phyloP scores from a whole-genome alignment of 495 filamentous ascomycete genomes.

The Hapsidospora chrysogenum region DNA sequence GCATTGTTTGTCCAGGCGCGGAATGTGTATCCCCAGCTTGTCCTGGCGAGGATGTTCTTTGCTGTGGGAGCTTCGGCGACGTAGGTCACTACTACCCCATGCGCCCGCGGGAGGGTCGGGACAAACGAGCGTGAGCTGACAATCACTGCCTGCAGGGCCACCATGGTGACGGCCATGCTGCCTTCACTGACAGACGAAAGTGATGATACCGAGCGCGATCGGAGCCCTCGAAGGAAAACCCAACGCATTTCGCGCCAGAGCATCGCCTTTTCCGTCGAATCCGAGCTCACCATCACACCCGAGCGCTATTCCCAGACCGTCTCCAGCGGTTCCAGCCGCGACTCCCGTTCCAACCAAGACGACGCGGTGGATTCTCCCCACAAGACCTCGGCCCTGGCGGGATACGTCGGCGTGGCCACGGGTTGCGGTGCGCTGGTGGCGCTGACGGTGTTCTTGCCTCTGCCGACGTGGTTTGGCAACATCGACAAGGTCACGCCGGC shows the following conservation, averaged over 20 bases:
- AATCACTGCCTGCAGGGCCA: slow-evolving; percentile 30
- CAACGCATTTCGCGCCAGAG: slow-evolving; percentile 9
- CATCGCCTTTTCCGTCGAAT: slow-evolving; percentile 37
- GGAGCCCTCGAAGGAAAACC: not conserved
- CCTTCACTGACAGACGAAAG: slow-evolving; percentile 58
- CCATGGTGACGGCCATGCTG: slow-evolving; percentile 93
- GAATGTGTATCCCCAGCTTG: slow-evolving; percentile 78
- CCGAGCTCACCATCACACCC: slow-evolving; percentile 47
- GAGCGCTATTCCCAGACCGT: slow-evolving; percentile 22
- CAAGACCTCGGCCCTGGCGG: slow-evolving; percentile 52
- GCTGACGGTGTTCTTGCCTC: slow-evolving; percentile 62
- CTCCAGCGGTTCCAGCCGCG: slow-evolving; percentile 6
- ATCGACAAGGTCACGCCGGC: slow-evolving; percentile 45
- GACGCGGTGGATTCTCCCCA: slow-evolving; percentile 8
- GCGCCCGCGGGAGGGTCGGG: not conserved
- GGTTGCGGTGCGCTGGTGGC: slow-evolving; percentile 83
- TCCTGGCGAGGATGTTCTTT: slow-evolving; percentile 76
- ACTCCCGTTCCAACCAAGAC: slow-evolving; percentile 3
- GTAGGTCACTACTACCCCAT: slow-evolving; percentile 12
- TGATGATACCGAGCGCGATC: slow-evolving; percentile 8
- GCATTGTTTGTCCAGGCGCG: slow-evolving; percentile 68
- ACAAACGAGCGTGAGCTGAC: too few relatives aligned
- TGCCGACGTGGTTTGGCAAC: slow-evolving; percentile 61
- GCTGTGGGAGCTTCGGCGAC: slow-evolving; percentile 79
- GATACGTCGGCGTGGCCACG: slow-evolving; percentile 81